phyloP scores from a whole-genome alignment of 768 basidiomycete genomes.

The Kondoa malvinella region DNA sequence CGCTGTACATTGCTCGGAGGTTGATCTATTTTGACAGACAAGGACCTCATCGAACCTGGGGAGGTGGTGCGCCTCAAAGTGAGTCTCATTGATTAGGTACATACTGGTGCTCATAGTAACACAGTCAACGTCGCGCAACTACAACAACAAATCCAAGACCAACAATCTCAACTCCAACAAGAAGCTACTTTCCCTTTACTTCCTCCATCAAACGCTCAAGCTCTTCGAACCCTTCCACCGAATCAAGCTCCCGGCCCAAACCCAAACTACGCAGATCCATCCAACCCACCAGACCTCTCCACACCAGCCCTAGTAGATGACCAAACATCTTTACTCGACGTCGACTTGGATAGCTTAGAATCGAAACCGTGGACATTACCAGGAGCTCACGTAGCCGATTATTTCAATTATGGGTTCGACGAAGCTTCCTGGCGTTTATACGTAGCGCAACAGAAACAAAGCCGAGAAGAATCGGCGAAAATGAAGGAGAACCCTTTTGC shows the following conservation, averaged over 20 bases:
- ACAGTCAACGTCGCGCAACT: not conserved
- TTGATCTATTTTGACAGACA: not conserved
- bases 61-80: not conserved
- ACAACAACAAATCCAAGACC: not conserved
- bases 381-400: slow-evolving; percentile 84
- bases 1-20: not conserved
- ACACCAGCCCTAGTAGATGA: slow-evolving; percentile 26
- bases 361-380: slow-evolving; percentile 57
- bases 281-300: slow-evolving; percentile 13
- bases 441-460: slow-evolving; percentile 60
- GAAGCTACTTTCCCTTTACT: slow-evolving; percentile 1
- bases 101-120: not conserved
- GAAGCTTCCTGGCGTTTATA: slow-evolving; percentile 91
- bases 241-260: slow-evolving; percentile 20
- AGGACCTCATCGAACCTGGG: not conserved
- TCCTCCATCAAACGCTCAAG: slow-evolving; percentile 14
- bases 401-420: slow-evolving; percentile 99
- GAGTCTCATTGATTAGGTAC: not conserved
- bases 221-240: slow-evolving; percentile 17
- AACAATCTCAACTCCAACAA: not conserved
- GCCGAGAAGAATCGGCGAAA: slow-evolving; percentile 60
- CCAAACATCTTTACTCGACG: slow-evolving; percentile 29
- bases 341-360: slow-evolving; percentile 26
- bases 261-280: slow-evolving; percentile 23
- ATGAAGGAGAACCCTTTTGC: slow-evolving; percentile 56